Evolutionary conservation across 228 moss, liverwort and hornwort genomes (phyloP).

Genomic region (Sphagnum magellanicum): DNA sequence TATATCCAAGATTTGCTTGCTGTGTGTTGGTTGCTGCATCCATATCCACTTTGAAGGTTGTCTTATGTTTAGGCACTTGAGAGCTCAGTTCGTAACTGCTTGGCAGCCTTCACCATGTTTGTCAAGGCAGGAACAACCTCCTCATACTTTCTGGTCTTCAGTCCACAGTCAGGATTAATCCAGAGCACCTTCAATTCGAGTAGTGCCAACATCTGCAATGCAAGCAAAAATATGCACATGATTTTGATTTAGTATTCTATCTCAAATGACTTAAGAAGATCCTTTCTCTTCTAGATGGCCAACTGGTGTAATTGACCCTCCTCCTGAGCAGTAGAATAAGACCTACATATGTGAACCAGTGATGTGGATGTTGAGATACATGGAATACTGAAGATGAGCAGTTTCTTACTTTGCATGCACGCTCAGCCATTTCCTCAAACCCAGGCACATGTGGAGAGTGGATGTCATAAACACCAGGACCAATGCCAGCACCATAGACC

Average conservation of each 20-base stretch:
- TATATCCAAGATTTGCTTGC: too few relatives aligned
- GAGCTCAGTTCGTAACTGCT: slow-evolving; percentile 8
- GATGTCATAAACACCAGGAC: slow-evolving; percentile 52
- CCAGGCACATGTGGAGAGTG: slow-evolving; percentile 46
- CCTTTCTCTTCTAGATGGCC: too few relatives aligned
- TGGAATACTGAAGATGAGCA: slow-evolving; percentile 1
- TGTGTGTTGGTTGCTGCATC: too few relatives aligned
- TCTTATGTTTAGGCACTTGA: background rate
- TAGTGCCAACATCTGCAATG: slow-evolving; percentile 38
- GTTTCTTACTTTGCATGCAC: slow-evolving; percentile 18
- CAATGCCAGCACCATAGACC: slow-evolving; percentile 48
- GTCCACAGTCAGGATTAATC: slow-evolving; percentile 51
- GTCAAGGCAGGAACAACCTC: slow-evolving; percentile 32
- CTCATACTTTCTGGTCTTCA: slow-evolving; percentile 46
- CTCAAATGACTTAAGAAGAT: background rate
- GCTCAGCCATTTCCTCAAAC: slow-evolving; percentile 33
- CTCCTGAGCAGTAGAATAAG: too few relatives aligned
- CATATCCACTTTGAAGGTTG: too few relatives aligned
- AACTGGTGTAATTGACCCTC: too few relatives aligned
- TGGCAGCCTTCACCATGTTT: too few relatives aligned
- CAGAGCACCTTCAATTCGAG: slow-evolving; percentile 41
- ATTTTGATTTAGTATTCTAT: background rate
- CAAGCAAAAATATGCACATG: too few relatives aligned
- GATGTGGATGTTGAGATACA: too few relatives aligned
- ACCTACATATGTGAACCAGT: too few relatives aligned